Percentiles rank a stretch among this genome's conserved stretches.
Evolutionary conservation across 306 rosid species (phyloP).

Genomic region (Canavalia ensiformis): DNA sequence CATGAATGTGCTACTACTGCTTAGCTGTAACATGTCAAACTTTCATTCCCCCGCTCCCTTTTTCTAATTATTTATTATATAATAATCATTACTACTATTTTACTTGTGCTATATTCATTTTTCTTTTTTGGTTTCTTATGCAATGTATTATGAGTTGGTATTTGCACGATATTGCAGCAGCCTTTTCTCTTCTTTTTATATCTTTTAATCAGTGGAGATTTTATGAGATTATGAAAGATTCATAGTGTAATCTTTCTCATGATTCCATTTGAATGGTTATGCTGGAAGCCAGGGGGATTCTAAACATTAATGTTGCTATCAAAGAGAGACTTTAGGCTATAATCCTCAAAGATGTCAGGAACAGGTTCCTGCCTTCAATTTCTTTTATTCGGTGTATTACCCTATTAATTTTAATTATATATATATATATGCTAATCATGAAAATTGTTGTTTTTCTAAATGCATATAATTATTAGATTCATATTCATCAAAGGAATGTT

Average conservation of each 20-base stretch:
- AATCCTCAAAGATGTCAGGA: conserved; percentile 39
- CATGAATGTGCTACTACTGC: conserved; percentile 69
- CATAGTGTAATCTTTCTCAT: conserved; percentile 65
- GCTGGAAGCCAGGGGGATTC: conserved; percentile 51
- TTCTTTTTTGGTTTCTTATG: conserved; percentile 16
- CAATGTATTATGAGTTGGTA: conserved; percentile 53
- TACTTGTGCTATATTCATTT: conserved; percentile 41
- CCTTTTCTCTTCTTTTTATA: conserved; percentile 54
- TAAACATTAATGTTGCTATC: conserved; percentile 47
- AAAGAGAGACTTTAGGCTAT: conserved; percentile 41
- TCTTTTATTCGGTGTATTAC: conserved; percentile 42
- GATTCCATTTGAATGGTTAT: conserved; percentile 61
- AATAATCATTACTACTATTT: conserved; percentile 45
- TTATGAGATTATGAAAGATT: conserved; percentile 69
- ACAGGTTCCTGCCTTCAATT: conserved; percentile 11
- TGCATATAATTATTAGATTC: conserved; percentile 50
- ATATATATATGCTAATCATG: conserved; percentile 42
- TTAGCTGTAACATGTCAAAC: conserved; percentile 75
- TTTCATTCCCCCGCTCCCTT: conserved; percentile 53
- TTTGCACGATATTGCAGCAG: conserved; percentile 53
- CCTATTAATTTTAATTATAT: conserved; percentile 49
- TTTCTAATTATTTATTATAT: conserved; percentile 47
- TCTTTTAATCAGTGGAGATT: conserved; percentile 62
- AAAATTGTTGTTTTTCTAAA: conserved; percentile 33
- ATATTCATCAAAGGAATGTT: conserved; percentile 43